Evolutionary conservation across 768 basidiomycete species (phyloP), one percentile per base, ranked within the genome.

Genomic region (Boletus rubroflammeus): DNA sequence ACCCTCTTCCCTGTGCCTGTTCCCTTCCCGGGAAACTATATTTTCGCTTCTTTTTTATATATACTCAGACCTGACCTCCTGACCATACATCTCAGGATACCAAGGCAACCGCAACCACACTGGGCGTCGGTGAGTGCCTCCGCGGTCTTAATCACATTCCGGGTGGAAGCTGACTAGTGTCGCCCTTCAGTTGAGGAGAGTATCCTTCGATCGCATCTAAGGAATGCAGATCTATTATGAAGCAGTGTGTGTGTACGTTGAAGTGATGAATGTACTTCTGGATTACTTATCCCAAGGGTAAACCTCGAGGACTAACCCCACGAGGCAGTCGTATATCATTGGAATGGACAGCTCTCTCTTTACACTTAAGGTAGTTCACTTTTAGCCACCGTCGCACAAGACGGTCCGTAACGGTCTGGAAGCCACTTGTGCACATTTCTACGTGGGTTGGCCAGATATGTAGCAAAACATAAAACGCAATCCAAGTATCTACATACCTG

Each of bases 121-220:
- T 91, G 39, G 78, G 78, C 32, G 80, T 84, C 60, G 86, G 86
- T 85, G 62, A 68, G 82, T 66, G 39, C 60, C 38, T 17, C 38
- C 32, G 5, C 26, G 35, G 35, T 19, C 45, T 43, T 40, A 14
- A 34, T 50, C 19, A 1, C 17, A 7, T 47, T 32, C 25, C 3
- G n/a, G 17, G 54, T 47, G n/a, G 46, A 41, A 48, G 23, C 53
- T 62, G 39, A 55, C 42, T 25, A 40, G 53, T 26, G 3, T 10
- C 28, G n/a, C 17, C 21, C 45, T 47, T 36, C 64, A 81, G 88
- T 89, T 25, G 83, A 85, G 62, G 88, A 90, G 64, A 82, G 81
- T 35, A 89, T 90, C 51, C 72, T 90, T 41, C 79, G 86, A 32
- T 78, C 82, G 61, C 85, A 89, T 73, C 75, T 90, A 42, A 81